These are phyloP conservation scores for Umbelopsis ramanniana DNA, from an alignment of 192 early-diverging fungal species.

Conservation along the genomic window DNA sequence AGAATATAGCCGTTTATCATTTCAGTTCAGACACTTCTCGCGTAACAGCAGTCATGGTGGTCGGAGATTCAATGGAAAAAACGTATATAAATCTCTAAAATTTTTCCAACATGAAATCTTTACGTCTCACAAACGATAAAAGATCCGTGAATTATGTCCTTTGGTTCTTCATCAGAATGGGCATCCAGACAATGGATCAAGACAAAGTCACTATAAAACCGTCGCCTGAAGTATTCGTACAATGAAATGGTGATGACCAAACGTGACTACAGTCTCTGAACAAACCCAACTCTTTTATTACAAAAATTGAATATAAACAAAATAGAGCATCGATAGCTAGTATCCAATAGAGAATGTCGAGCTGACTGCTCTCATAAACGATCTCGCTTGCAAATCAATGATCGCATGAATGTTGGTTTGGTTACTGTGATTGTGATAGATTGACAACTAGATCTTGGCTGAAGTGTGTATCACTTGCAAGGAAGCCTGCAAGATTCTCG, in stretches of 20 bases:
- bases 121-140: conserved; percentile 25
- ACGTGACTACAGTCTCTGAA: neutral
- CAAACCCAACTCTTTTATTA: neutral
- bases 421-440: too few species aligned
- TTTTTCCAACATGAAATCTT: neutral
- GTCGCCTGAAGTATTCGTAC: conserved; percentile 23
- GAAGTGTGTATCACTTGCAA: too few species aligned
- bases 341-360: too few species aligned
- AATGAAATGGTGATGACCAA: conserved; percentile 22
- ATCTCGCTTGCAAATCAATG: too few species aligned
- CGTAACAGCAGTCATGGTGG: neutral
- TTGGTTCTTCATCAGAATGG: conserved; percentile 22
- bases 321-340: too few species aligned
- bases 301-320: neutral
- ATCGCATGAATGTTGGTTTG: too few species aligned
- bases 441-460: too few species aligned
- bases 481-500: too few species aligned
- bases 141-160: conserved; percentile 21
- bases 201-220: conserved; percentile 22
- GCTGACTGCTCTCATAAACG: too few species aligned
- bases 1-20: too few species aligned
- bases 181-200: conserved; percentile 23
- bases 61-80: neutral
- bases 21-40: too few species aligned
- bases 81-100: neutral